Evolutionary conservation across 2,329 filamentous ascomycete genomes (phyloP).

Genomic region (Pseudogymnoascus sp.): DNA sequence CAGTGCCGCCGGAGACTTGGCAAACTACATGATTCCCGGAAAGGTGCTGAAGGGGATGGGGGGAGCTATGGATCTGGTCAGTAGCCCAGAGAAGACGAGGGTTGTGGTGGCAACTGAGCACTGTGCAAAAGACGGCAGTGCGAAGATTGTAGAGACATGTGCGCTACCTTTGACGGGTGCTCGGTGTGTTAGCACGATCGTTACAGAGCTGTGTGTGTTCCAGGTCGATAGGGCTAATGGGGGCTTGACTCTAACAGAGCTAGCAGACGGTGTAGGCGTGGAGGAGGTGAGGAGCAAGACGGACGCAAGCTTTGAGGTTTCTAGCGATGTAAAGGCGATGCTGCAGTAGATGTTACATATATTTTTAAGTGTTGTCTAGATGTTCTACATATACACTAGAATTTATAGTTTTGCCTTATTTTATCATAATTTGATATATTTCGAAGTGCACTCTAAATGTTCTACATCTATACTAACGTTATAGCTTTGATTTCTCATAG

Average conservation of each 20-base stretch:
- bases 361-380: background rate
- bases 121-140: conserved; percentile 57
- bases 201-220: conserved; percentile 69
- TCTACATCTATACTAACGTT: background rate
- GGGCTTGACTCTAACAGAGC: conserved; percentile 58
- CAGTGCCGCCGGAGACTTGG: conserved; percentile 67
- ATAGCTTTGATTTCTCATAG: background rate
- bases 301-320: conserved; percentile 57
- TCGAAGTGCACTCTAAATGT: background rate
- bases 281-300: conserved; percentile 65
- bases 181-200: conserved; percentile 61
- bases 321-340: conserved; percentile 47
- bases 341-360: background rate
- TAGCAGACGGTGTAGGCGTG: conserved; percentile 59
- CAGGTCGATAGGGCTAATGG: conserved; percentile 57
- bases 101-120: conserved; percentile 66
- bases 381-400: background rate
- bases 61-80: conserved; percentile 66
- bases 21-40: conserved; percentile 86
- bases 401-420: background rate
- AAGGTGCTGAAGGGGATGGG: conserved; percentile 88
- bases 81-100: conserved; percentile 63
- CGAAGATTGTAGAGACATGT: conserved; percentile 59
- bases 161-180: conserved; percentile 58
- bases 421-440: background rate